Evolutionary conservation across 2,329 filamentous ascomycete genomes (phyloP), one percentile per base, ranked within the genome.

Genomic region (Cladosporium colombiae): DNA sequence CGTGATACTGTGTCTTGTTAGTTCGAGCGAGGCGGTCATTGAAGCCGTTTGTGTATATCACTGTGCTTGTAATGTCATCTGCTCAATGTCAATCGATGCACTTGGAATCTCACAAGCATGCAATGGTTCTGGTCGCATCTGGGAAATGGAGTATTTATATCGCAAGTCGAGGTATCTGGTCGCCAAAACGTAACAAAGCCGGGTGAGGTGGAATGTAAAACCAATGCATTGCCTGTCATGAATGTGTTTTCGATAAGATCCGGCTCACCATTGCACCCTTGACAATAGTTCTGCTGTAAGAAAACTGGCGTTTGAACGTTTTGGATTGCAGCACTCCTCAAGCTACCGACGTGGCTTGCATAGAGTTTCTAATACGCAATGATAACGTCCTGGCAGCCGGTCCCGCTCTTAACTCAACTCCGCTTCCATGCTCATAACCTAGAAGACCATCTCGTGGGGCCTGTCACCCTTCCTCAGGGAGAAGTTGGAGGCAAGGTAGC

Each of bases 371-470:
- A 63, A 63, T 63, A 63, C 60, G 60, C 60, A 63, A 63, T 63
- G 60, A 63, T 63, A 63, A 63, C 60, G 60, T 49, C 60, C 60
- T 63, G 50, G 35, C 60, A 63, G 60, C 60, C 60, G 35, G 60
- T 63, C 49, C 60, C 60, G 60, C 60, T 55, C 60, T 63, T 63
- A 49, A 63, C 60, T 55, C 60, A 37, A 63, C 60, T 55, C 60
- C 60, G 60, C 60, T 63, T 63, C 60, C 60, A 63, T 63, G 60
- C 50, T 63, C 60, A 44, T 63, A 63, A 65, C 88, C 85, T 97
- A 99, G 89, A 94, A 99, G 85, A 92, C 91, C 95, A 99, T 98
- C 89, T 96, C 92, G 86, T 99, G 95, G 85, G 95, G 95, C 90
- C 94, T 93, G 88, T 99, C 94, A 80, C 95, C 95, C 88, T 93